These are phyloP conservation scores for Rubia peregrina DNA, from an alignment of 305 asterid species.

Conservation along the genomic window DNA sequence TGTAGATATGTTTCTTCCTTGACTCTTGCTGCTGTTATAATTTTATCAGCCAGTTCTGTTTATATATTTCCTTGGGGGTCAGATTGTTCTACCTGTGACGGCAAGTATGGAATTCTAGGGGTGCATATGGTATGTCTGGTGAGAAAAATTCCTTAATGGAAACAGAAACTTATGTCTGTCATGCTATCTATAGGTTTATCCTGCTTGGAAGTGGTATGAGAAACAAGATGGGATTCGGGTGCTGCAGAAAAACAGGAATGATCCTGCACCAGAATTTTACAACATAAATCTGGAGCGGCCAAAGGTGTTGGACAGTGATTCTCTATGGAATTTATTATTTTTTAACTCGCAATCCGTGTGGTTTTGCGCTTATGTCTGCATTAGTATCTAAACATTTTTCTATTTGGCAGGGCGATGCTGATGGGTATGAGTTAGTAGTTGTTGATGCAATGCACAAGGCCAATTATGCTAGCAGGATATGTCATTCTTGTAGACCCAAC, in stretches of 20 bases:
- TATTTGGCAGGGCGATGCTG: conserved; percentile 90
- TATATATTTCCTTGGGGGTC: background rate
- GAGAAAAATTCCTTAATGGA: background rate
- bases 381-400: conserved; percentile 11
- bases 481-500: conserved; percentile 97
- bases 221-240: conserved; percentile 98
- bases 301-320: conserved; percentile 43
- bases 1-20: background rate
- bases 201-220: conserved; percentile 99
- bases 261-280: conserved; percentile 97
- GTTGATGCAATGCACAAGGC: conserved; percentile 99
- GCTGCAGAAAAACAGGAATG: conserved; percentile 82
- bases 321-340: background rate
- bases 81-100: background rate
- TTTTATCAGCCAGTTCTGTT: background rate
- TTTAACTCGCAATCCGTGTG: background rate
- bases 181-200: conserved; percentile 61
- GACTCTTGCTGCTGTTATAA: background rate
- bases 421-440: conserved; percentile 95
- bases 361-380: background rate
- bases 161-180: background rate
- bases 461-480: conserved; percentile 96
- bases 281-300: conserved; percentile 98
- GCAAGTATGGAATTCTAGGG: background rate
- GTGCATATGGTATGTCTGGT: conserved; percentile 3